phyloP scores from a whole-genome alignment of 208 protist genomes.

The Phytomonas francai region DNA sequence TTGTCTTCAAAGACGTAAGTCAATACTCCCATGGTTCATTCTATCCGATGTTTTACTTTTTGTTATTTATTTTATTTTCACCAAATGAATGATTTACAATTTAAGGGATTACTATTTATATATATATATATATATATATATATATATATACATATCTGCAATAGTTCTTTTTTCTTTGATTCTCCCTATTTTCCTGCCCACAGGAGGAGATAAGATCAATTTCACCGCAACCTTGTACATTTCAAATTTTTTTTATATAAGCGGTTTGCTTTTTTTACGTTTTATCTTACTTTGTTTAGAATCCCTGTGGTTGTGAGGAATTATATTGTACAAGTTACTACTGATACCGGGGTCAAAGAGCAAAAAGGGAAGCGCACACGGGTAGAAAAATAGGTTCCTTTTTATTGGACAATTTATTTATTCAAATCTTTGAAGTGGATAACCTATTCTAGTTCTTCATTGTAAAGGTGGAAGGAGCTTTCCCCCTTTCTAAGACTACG shows the following conservation, averaged over 20 bases:
- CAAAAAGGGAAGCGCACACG: not conserved
- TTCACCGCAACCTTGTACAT: not conserved
- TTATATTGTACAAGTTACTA: not conserved
- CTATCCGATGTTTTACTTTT: not conserved
- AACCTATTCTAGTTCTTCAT: not conserved
- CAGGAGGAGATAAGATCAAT: not conserved
- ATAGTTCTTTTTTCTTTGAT: constrained; percentile 11
- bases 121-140: not conserved
- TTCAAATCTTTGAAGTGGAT: not conserved
- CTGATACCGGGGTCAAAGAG: not conserved
- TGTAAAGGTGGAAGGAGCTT: not conserved
- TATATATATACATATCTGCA: not conserved
- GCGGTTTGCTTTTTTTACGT: not conserved
- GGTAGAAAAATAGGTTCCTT: not conserved
- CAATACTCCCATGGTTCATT: not conserved
- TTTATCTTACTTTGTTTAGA: not conserved
- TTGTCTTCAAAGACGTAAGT: not conserved
- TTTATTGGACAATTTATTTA: not conserved
- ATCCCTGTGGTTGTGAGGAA: not conserved
- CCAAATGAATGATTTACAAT: not conserved
- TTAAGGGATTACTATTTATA: constrained; percentile 2
- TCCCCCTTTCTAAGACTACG: not conserved
- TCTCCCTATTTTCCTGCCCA: constrained; percentile 9
- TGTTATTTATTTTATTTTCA: constrained; percentile 8
- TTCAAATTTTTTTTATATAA: not conserved